Base-by-base conservation (phyloP, 2,329 filamentous ascomycete genomes). In the Curvularia lunata region DNA sequence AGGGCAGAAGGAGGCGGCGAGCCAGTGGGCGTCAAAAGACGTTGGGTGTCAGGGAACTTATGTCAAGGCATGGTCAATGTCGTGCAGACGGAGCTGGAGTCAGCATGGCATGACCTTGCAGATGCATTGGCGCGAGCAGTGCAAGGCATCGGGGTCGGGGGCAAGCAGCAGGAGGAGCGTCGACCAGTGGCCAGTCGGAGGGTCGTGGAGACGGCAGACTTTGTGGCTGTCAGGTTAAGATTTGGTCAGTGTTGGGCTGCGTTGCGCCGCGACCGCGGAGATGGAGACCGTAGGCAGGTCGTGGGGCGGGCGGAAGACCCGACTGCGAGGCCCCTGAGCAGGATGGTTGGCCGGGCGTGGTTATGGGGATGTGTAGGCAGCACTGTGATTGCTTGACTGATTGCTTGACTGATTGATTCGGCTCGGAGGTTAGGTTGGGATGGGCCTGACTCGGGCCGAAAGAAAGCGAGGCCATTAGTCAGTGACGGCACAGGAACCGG, bases 181-280 rank as follows among this genome's bases (percentile, higher is more conserved):
- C n/a, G n/a, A n/a, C n/a, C n/a, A n/a, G n/a, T n/a, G n/a, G n/a
- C n/a, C n/a, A n/a, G n/a, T 30, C 6, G 28, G 28, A 30, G 28
- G 25, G 41, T 34, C 10, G 28, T 30, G 6, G 28, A 27, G 25
- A 8, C 25, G 25, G 8, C 25, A 7, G 25, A 27, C 6, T 27
- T 5, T 5, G 28, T 30, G 28, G 28, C 28, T 42, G 53, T 61
- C 54, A 54, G 62, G 49, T 66, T 66, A 64, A 64, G 62, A 63
- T 61, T 58, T 65, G 67, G 65, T 67, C 66, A 68, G 66, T 68
- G 64, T 49, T n/a, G 34, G 56, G 58, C 48, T 57, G 56, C 51
- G 28, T 56, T 49, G 61, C 58, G 58, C 63, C 65, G 64, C 48
- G 59, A 54, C 59, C 46, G 61, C 58, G 65, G 63, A 61, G 59